A percentile compares a stretch with the other conserved stretches of the same genome.
phyloP scores from a whole-genome alignment of 495 filamentous ascomycete species.

The Pseudoneurospora amorphoporcata region DNA sequence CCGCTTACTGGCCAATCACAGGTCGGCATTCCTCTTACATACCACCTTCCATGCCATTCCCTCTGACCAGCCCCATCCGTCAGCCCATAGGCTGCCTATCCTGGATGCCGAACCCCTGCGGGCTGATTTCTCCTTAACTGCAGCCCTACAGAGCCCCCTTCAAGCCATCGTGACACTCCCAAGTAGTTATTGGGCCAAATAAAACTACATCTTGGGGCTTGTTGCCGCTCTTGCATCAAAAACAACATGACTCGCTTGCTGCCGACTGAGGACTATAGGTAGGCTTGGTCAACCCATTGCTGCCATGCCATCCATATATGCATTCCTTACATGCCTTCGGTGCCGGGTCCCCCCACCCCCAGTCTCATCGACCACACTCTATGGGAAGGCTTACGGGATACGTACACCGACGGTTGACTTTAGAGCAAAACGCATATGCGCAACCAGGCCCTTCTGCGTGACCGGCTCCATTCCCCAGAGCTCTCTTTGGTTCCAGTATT shows the following conservation, averaged over 20 bases:
- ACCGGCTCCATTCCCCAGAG: neutral
- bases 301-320: neutral
- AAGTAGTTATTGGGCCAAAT: neutral
- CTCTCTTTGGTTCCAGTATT: neutral
- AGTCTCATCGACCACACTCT: neutral
- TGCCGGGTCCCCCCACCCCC: neutral
- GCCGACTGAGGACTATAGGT: neutral
- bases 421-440: neutral
- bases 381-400: neutral
- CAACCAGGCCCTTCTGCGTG: neutral
- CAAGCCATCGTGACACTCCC: neutral
- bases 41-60: neutral
- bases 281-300: neutral
- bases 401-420: neutral
- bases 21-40: neutral
- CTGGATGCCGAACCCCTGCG: neutral
- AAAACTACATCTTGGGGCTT: neutral
- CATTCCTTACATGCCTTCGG: neutral
- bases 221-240: neutral
- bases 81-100: neutral
- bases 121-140: neutral
- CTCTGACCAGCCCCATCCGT: neutral
- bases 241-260: neutral
- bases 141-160: neutral
- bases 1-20: neutral